Conservation (phyloP, 257 asterid species). For the Solanum chilense region DNA sequence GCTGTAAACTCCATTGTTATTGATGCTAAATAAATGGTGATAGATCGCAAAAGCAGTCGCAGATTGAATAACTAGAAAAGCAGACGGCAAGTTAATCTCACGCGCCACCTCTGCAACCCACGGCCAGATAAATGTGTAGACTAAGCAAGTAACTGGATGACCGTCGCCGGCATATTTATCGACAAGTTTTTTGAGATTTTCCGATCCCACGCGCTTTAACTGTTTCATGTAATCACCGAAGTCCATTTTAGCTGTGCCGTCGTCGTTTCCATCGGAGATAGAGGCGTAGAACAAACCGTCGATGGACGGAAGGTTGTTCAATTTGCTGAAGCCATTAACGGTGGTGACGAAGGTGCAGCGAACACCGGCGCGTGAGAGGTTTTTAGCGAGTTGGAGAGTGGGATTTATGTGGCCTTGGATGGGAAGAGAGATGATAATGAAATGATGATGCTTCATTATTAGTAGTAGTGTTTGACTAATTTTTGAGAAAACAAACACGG, state of each 20-base stretch:
- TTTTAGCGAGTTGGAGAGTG: constrained; percentile 41
- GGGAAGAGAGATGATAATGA: constrained; percentile 37
- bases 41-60: constrained; percentile 44
- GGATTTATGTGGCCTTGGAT: constrained; percentile 76
- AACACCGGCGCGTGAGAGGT: constrained; percentile 27
- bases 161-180: constrained; percentile 8
- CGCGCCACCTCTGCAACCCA: constrained; percentile 52
- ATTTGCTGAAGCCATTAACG: constrained; percentile 21
- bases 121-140: constrained; percentile 43
- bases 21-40: constrained; percentile 45
- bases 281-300: constrained; percentile 25
- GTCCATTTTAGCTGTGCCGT: constrained; percentile 21
- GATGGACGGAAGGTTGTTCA: constrained; percentile 1
- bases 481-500: neutral
- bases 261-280: constrained; percentile 50
- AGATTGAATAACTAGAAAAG: constrained; percentile 60
- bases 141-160: constrained; percentile 28
- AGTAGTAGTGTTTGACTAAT: neutral
- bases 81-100: constrained; percentile 30
- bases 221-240: neutral
- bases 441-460: constrained; percentile 24
- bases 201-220: constrained; percentile 20
- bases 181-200: constrained; percentile 10
- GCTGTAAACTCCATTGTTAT: constrained; percentile 6
- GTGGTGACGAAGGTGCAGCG: constrained; percentile 45